Percentiles rank a stretch among this genome's conserved stretches.
Conservation (phyloP, 495 filamentous ascomycete genomes). For the Barbatosphaeria neglecta region DNA sequence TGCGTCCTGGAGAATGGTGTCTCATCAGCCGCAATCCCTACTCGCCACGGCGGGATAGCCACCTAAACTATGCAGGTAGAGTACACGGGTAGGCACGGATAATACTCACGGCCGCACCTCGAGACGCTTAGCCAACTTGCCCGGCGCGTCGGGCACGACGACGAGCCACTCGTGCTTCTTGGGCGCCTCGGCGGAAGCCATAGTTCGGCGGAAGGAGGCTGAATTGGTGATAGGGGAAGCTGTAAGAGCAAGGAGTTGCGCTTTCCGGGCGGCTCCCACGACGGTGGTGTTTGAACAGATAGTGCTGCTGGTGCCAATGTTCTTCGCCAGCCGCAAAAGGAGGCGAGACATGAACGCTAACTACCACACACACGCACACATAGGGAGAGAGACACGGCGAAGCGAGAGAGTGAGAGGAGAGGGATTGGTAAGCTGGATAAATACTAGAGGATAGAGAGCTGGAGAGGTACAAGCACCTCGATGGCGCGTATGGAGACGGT, state of each 20-base stretch:
- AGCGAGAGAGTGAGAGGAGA: not conserved
- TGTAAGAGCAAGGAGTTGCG: no score
- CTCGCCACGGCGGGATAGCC: no score
- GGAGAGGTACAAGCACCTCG: not conserved
- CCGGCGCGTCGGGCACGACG: constrained; percentile 67
- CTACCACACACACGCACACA: no score
- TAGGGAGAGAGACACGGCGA: not conserved
- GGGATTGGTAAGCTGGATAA: not conserved
- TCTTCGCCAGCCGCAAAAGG: no score
- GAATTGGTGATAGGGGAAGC: no score
- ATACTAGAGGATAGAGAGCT: not conserved
- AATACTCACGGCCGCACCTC: constrained; percentile 56
- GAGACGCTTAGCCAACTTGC: constrained; percentile 53
- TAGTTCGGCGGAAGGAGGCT: no score
- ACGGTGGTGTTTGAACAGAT: no score
- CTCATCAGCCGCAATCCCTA: no score
- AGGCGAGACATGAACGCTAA: not conserved
- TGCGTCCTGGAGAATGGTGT: constrained; percentile 38
- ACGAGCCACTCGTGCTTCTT: constrained; percentile 72
- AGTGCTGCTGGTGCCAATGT: no score
- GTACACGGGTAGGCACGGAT: not conserved
- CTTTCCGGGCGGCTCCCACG: no score
- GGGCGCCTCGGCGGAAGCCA: constrained; percentile 25
- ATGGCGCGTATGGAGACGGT: no score
- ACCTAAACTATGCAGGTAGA: no score